Percentiles rank a stretch among this genome's conserved stretches.
Conservation (phyloP, 2,329 filamentous ascomycete species). For the Bisporella sp. region DNA sequence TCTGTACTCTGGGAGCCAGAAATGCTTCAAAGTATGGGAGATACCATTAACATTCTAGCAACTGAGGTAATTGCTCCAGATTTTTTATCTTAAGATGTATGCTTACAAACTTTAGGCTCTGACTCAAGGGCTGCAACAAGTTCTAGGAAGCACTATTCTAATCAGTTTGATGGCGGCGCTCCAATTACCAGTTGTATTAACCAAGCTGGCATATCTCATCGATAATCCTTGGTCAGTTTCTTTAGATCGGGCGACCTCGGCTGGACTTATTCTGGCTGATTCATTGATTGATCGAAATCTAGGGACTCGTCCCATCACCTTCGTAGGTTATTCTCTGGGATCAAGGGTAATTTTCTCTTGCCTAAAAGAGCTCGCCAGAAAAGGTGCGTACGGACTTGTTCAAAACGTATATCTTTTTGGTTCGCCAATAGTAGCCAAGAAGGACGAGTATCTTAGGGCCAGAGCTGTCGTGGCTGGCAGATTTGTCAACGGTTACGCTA, state of each 20-base stretch:
- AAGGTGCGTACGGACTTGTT: slow-evolving; percentile 77
- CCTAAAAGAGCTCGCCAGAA: slow-evolving; percentile 75
- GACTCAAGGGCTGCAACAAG: slow-evolving; percentile 92
- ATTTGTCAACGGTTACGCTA: slow-evolving; percentile 90
- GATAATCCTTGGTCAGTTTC: slow-evolving; percentile 99
- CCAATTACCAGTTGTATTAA: slow-evolving; percentile 84
- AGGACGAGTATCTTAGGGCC: slow-evolving; percentile 78
- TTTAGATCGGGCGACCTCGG: slow-evolving; percentile 77
- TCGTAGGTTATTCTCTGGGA: slow-evolving; percentile 91
- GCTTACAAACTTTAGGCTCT: slow-evolving; percentile 59
- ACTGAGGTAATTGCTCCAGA: slow-evolving; percentile 65
- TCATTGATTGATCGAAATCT: slow-evolving; percentile 88
- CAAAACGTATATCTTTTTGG: slow-evolving; percentile 97
- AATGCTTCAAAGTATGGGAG: slow-evolving; percentile 95
- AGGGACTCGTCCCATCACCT: slow-evolving; percentile 82
- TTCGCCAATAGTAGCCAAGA: slow-evolving; percentile 83
- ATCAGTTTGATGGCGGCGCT: slow-evolving; percentile 87
- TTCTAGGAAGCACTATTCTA: slow-evolving; percentile 83
- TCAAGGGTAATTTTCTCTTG: slow-evolving; percentile 90
- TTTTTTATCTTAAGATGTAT: background rate
- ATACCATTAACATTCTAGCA: slow-evolving; percentile 95
- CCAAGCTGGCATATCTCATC: slow-evolving; percentile 91
- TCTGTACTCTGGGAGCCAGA: slow-evolving; percentile 97
- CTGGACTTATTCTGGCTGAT: slow-evolving; percentile 88
- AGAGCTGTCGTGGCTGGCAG: slow-evolving; percentile 83